Evolutionary conservation across 106 monocot genomes (phyloP).

Genomic region (Acanthochlamys bracteata): DNA sequence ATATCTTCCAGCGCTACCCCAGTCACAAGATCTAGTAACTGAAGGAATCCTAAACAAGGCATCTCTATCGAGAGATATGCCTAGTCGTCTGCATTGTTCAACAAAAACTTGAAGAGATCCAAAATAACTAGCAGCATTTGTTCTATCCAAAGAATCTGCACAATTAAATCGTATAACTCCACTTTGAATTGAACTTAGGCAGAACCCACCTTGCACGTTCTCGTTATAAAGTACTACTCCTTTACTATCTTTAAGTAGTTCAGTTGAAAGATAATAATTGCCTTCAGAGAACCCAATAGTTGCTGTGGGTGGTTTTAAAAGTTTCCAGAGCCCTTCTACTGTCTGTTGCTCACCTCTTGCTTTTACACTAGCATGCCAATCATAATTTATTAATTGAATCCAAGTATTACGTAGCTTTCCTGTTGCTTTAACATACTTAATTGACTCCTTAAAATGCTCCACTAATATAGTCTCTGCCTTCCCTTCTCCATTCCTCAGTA

Average conservation of each 20-base stretch:
- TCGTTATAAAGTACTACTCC: constrained; percentile 49
- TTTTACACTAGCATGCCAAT: constrained; percentile 96
- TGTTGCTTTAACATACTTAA: constrained; percentile 48
- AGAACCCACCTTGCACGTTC: constrained; percentile 66
- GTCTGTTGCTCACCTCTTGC: constrained; percentile 79
- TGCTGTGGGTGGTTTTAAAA: constrained; percentile 69
- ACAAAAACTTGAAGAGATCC: constrained; percentile 95
- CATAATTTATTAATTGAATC: constrained; percentile 93
- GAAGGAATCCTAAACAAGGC: constrained; percentile 43
- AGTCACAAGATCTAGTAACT: constrained; percentile 38
- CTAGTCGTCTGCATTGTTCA: constrained; percentile 80
- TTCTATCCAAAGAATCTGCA: constrained; percentile 97
- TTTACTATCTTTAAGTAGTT: constrained; percentile 40
- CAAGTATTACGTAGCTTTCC: constrained; percentile 55
- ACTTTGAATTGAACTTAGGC: constrained; percentile 75
- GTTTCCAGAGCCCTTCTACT: constrained; percentile 84
- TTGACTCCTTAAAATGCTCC: constrained; percentile 71
- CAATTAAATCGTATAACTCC: constrained; percentile 96
- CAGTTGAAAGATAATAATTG: constrained; percentile 40
- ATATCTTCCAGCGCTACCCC: constrained; percentile 26
- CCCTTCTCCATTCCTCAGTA: constrained; percentile 74
- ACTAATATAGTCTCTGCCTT: constrained; percentile 82
- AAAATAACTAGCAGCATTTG: constrained; percentile 98
- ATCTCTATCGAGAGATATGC: constrained; percentile 71
- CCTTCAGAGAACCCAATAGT: constrained; percentile 84